These are phyloP conservation scores for Thielaviopsis cerberus DNA, from an alignment of 2,329 filamentous ascomycete species.

Conservation along the genomic window DNA sequence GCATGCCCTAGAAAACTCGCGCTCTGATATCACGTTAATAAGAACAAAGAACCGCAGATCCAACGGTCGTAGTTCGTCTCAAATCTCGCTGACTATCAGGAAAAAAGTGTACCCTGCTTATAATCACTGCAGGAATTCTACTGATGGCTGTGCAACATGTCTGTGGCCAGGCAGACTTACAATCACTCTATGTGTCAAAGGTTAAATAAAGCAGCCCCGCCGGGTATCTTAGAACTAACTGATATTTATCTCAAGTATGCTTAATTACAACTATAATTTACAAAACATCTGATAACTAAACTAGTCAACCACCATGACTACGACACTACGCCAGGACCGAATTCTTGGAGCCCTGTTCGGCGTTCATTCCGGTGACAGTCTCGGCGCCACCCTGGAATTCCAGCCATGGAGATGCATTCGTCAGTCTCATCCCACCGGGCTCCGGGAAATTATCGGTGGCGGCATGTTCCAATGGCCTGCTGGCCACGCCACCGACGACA, in stretches of 20 bases:
- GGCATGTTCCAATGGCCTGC: slow-evolving; percentile 24
- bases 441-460: slow-evolving; percentile 26
- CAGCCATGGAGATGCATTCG: slow-evolving; percentile 19
- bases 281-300: background rate
- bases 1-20: too few relatives aligned
- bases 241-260: background rate
- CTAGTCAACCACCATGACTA: background rate
- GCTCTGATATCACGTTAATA: too few relatives aligned
- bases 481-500: slow-evolving; percentile 30
- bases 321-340: background rate
- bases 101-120: background rate
- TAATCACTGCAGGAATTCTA: background rate
- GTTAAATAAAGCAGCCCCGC: background rate
- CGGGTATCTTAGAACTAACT: background rate
- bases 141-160: too few relatives aligned
- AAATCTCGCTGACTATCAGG: background rate
- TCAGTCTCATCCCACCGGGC: slow-evolving; percentile 19
- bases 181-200: background rate
- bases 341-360: slow-evolving; percentile 27
- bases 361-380: slow-evolving; percentile 28
- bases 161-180: background rate
- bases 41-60: background rate
- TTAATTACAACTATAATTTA: background rate
- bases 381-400: slow-evolving; percentile 30
- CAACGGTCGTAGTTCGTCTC: background rate